These are phyloP conservation scores for Elsinoe perseae DNA, from an alignment of 2,329 filamentous ascomycete species.

Conservation along the genomic window DNA sequence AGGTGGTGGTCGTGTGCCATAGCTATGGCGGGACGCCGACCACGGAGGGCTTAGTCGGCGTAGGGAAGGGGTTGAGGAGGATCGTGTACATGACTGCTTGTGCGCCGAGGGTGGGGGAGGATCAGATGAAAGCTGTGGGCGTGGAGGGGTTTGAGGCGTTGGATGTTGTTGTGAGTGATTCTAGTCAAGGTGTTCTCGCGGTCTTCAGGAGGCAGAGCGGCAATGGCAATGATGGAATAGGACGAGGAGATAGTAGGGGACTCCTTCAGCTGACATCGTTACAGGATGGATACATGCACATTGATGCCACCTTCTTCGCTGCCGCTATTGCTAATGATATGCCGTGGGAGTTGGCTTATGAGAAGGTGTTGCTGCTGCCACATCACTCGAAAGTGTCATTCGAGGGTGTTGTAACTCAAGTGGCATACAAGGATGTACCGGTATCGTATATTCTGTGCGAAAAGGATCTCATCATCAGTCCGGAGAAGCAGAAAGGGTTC, in stretches of 20 bases:
- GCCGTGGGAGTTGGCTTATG: constrained; percentile 12
- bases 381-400: constrained; percentile 34
- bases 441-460: constrained; percentile 37
- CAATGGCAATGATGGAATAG: not conserved
- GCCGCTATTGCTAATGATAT: not conserved
- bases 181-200: not conserved
- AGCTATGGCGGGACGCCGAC: not conserved
- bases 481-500: constrained; percentile 27
- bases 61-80: not conserved
- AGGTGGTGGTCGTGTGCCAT: not conserved
- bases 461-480: constrained; percentile 30
- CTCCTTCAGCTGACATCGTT: not conserved
- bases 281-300: not conserved
- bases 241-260: too few species aligned
- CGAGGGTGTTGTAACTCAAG: constrained; percentile 30
- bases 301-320: not conserved
- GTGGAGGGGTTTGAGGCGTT: not conserved
- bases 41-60: not conserved
- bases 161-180: not conserved
- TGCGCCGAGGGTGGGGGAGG: not conserved
- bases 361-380: constrained; percentile 20
- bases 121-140: not conserved
- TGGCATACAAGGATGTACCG: constrained; percentile 36
- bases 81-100: not conserved
- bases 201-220: not conserved